Base-by-base conservation (phyloP, 441 rosid genomes). In the Gossypium aridum region DNA sequence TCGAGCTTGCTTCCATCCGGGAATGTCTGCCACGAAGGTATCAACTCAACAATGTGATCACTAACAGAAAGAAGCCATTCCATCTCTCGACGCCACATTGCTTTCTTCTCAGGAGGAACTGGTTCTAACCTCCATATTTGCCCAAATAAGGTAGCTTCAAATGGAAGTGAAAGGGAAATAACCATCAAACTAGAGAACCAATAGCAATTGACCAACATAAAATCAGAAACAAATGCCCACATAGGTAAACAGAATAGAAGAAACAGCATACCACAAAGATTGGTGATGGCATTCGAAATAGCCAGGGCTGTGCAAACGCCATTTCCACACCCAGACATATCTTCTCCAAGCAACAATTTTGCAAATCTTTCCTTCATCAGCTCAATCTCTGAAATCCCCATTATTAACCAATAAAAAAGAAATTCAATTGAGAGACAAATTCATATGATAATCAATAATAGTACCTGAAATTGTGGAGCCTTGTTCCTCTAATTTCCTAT, bases 61-160 rank as follows among this genome's bases (percentile, higher is more conserved):
- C 97, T 90, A 39, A 97, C 96, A 75, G 90, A 87, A 57, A 97
- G 97, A 78, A 97, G 91, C 93, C 98, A 94, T 72, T 91, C 94
- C 97, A 94, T 97, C 84, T 97, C 99, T 80, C 99, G 87, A 79
- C 90, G 80, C 99, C 99, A 97, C 98, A 94, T 97, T 25, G 90
- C 85, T 87, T 91, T 97, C 92, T 89, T 97, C 86, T 92, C 94
- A 1, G 2, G 71, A n/a, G 97, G 84, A 3, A 94, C 47, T 19
- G 99, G 99, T 78, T 91, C 94, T 74, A 97, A 78, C 81, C 98
- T 90, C 99, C 99, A 97, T 19, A 94, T 88, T 85, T 97, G 99
- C 53, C 99, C 99, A 80, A 94, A 92, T 71, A 94, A 76, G 28
- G 99, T 90, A 66, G 97, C 99, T 97, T 75, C 47, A 75, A 45